These are phyloP conservation scores for Mucor racemosus DNA, from an alignment of 371 early-diverging fungal genomes.

Conservation along the genomic window DNA sequence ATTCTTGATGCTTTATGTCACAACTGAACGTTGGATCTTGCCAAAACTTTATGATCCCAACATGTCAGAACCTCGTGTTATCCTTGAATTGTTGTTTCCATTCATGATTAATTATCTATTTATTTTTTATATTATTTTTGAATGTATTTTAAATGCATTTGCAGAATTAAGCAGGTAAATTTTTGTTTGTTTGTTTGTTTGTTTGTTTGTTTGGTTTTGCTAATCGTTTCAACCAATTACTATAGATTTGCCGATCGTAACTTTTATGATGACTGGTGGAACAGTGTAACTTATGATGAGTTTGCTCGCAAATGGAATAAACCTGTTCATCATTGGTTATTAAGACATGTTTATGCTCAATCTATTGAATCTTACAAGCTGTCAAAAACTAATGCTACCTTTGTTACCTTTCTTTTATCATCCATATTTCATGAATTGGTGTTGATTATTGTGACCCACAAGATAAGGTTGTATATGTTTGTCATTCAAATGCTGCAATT, in stretches of 20 bases:
- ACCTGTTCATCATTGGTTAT: slow-evolving; percentile 95
- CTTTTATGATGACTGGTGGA: slow-evolving; percentile 99
- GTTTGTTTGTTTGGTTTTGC: background rate
- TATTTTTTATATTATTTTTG: slow-evolving; percentile 95
- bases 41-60: slow-evolving; percentile 76
- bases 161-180: slow-evolving; percentile 89
- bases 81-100: slow-evolving; percentile 80
- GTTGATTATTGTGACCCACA: slow-evolving; percentile 74
- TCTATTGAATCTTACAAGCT: slow-evolving; percentile 78
- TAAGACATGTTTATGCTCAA: slow-evolving; percentile 91
- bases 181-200: background rate
- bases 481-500: slow-evolving; percentile 91
- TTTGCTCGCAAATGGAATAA: slow-evolving; percentile 99
- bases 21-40: slow-evolving; percentile 84
- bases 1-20: slow-evolving; percentile 80
- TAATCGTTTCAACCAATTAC: background rate
- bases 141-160: slow-evolving; percentile 94
- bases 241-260: slow-evolving; percentile 92
- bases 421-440: slow-evolving; percentile 92
- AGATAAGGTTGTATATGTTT: slow-evolving; percentile 84
- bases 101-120: slow-evolving; percentile 89
- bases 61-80: slow-evolving; percentile 57
- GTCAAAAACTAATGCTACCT: slow-evolving; percentile 74
- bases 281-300: slow-evolving; percentile 89
- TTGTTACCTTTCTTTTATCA: slow-evolving; percentile 87